Base-by-base conservation (phyloP, 1,284 basidiomycete species). In the Pascua sp. region DNA sequence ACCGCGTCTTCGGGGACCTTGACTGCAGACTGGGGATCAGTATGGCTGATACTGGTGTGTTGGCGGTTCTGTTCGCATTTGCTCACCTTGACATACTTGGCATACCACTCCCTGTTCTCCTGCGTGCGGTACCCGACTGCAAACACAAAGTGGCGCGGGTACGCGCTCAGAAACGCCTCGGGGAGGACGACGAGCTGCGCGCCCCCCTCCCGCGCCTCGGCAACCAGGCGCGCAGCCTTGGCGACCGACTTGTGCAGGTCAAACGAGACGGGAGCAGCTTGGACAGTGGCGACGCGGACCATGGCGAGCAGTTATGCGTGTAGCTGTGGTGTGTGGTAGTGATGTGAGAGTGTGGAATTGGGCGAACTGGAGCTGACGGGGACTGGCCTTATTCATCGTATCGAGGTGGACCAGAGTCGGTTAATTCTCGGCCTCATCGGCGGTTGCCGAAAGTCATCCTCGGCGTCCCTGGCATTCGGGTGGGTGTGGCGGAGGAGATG, bases 131-230 rank as follows among this genome's bases (percentile, higher is more conserved):
- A 56, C 0, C 69, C 70, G 45, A 73, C 62, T 12, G 53, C 53
- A 47, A 74, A 71, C n/a, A 44, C 50, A 4, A 70, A 49, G 18
- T 71, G 67, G 17, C 76, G 60, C 4, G 77, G 77, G 50, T 78
- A 78, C 8, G 65, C 71, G 37, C 64, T 65, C 18, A 77, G 53
- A 43, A 87, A 88, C 16, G 85, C 87, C 69, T 89, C 87, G 3
- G 87, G 87, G 67, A 89, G 87, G 11, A 88, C 83, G 32, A 81
- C 84, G 1, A 88, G 71, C 63, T 85, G 80, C 0, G 82, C 77
- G 4, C 77, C 77, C 61, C 83, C 81, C 32, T 81, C 77, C 59
- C 80, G 81, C 3, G 84, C 84, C 11, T 83, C 69, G n/a, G 69
- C 78, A 17, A 81, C 80, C 15, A 84, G 76, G 4, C 66, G 67